A percentile compares a stretch with the other conserved stretches of the same genome.
Conservation (phyloP, 1,284 basidiomycete species). For the Wolfiporia cocos region DNA sequence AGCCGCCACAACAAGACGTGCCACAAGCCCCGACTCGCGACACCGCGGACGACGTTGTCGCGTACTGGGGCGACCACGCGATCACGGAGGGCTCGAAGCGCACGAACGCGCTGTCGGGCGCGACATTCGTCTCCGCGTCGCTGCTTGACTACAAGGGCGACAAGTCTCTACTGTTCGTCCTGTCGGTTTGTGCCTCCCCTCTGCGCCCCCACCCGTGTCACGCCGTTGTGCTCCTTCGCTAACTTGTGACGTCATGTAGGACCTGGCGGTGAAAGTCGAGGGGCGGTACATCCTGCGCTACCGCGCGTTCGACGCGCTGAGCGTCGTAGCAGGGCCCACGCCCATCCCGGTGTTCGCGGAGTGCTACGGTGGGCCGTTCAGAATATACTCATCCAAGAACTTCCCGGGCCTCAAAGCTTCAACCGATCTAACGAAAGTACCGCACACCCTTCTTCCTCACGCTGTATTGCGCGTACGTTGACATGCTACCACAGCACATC, state of each 20-base stretch:
- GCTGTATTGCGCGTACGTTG: neutral
- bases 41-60: constrained; percentile 27
- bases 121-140: constrained; percentile 57
- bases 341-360: constrained; percentile 59
- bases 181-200: constrained; percentile 41
- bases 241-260: constrained; percentile 8
- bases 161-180: constrained; percentile 64
- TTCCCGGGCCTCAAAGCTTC: constrained; percentile 71
- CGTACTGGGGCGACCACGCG: constrained; percentile 31
- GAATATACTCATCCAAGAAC: constrained; percentile 74
- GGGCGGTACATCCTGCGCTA: constrained; percentile 22
- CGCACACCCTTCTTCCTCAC: constrained; percentile 1
- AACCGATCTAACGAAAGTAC: constrained; percentile 70
- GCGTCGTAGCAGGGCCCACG: constrained; percentile 13
- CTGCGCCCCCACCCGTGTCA: neutral
- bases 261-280: constrained; percentile 20
- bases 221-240: neutral
- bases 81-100: constrained; percentile 45
- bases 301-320: constrained; percentile 18
- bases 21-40: neutral
- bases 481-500: constrained; percentile 5
- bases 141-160: constrained; percentile 52
- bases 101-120: constrained; percentile 52
- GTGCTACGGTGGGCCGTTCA: constrained; percentile 62
- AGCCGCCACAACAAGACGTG: neutral